phyloP scores from a whole-genome alignment of 805 yeast species.

The Saturnispora gosingensis region DNA sequence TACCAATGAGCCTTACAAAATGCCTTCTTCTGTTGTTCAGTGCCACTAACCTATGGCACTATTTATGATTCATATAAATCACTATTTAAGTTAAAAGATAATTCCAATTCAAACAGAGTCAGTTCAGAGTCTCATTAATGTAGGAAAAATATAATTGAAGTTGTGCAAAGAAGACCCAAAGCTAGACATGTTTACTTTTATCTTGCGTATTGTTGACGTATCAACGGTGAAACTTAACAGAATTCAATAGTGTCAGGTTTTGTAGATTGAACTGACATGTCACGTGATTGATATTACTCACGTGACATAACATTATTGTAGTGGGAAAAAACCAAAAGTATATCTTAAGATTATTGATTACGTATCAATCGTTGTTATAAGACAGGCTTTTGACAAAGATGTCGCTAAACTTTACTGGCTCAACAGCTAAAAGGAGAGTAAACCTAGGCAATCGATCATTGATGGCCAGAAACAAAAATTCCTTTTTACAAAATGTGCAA shows the following conservation, averaged over 20 bases:
- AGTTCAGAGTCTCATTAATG: too few relatives aligned
- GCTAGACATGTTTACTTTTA: too few relatives aligned
- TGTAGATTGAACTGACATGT: background rate
- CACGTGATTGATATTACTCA: background rate
- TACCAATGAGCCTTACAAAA: background rate
- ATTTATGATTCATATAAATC: too few relatives aligned
- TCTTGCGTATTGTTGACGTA: too few relatives aligned
- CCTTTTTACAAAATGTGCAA: constrained; percentile 54
- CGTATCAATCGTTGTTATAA: background rate
- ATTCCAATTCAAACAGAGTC: too few relatives aligned
- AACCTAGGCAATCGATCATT: constrained; percentile 37
- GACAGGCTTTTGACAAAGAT: constrained; percentile 4
- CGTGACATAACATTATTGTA: background rate
- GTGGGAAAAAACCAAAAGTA: background rate
- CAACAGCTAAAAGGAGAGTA: constrained; percentile 30
- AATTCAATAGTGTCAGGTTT: too few relatives aligned
- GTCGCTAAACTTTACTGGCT: constrained; percentile 28
- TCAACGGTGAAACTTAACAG: too few relatives aligned
- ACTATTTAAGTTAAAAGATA: too few relatives aligned
- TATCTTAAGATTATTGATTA: background rate
- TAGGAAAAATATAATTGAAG: too few relatives aligned
- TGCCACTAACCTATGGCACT: background rate
- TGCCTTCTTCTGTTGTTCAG: background rate
- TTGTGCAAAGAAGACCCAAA: too few relatives aligned
- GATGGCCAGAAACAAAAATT: constrained; percentile 27